Evolutionary conservation across 2,329 filamentous ascomycete genomes (phyloP).

Genomic region (Paraphoma chrysanthemicola): DNA sequence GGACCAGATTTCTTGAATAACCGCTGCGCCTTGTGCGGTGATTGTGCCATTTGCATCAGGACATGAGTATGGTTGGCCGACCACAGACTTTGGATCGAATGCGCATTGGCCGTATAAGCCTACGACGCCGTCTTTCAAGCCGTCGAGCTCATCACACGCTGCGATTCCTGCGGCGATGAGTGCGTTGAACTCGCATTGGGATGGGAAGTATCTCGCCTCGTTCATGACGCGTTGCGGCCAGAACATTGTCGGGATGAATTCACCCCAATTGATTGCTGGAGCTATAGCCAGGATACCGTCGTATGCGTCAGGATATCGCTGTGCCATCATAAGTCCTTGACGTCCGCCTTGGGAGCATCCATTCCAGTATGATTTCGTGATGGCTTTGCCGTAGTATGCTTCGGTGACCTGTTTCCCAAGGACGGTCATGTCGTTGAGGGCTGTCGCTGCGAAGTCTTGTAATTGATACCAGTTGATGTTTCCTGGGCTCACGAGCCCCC

Average conservation of each 20-base stretch:
- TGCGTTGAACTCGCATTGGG: constrained; percentile 31
- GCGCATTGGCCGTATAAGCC: constrained; percentile 25
- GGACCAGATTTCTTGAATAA: constrained; percentile 24
- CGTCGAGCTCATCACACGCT: constrained; percentile 33
- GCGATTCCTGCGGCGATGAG: constrained; percentile 22
- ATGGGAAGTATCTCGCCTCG: constrained; percentile 10
- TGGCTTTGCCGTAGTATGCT: constrained; percentile 36
- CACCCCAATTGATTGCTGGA: constrained; percentile 28
- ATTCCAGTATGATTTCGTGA: constrained; percentile 41
- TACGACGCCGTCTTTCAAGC: constrained; percentile 30
- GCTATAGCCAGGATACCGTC: constrained; percentile 42
- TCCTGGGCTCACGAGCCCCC: constrained; percentile 27
- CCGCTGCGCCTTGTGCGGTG: constrained; percentile 12
- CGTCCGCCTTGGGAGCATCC: constrained; percentile 45
- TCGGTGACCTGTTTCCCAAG: constrained; percentile 24
- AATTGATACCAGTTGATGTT: constrained; percentile 33
- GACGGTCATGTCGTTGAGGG: constrained; percentile 38
- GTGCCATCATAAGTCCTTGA: constrained; percentile 40
- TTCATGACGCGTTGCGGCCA: constrained; percentile 34
- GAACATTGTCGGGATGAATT: constrained; percentile 11
- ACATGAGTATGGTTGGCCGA: constrained; percentile 8
- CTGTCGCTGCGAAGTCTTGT: constrained; percentile 43
- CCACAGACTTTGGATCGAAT: constrained; percentile 26
- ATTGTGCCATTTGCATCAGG: constrained; percentile 1
- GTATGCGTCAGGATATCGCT: constrained; percentile 37